Percentiles rank a stretch among this genome's conserved stretches.
These are phyloP conservation scores for Erigeron canadensis DNA, from an alignment of 129 eudicot species.

Conservation along the genomic window DNA sequence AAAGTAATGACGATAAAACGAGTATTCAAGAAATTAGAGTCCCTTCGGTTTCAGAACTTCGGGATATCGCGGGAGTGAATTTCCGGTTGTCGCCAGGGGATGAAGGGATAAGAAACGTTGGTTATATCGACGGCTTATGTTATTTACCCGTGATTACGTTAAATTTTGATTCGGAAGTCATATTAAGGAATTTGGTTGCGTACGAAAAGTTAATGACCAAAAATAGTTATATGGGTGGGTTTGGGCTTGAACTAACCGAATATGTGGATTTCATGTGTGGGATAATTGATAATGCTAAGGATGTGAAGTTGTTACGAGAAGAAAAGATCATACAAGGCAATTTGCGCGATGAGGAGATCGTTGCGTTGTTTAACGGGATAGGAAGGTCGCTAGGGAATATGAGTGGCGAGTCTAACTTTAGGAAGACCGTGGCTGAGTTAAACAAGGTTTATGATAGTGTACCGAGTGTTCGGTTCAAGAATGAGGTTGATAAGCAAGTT, in stretches of 20 bases:
- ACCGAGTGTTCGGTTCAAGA: constrained; percentile 21
- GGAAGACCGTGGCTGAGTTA: constrained; percentile 16
- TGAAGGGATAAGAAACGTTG: constrained; percentile 32
- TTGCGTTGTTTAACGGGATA: constrained; percentile 51
- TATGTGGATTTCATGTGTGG: constrained; percentile 62
- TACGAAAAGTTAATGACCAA: constrained; percentile 33
- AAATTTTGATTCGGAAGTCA: constrained; percentile 35
- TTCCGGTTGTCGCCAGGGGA: constrained; percentile 16
- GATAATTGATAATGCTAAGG: constrained; percentile 39
- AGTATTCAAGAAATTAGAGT: constrained; percentile 39
- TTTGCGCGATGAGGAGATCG: constrained; percentile 37
- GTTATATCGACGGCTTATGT: constrained; percentile 12
- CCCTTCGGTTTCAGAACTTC: constrained; percentile 50
- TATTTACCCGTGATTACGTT: constrained; percentile 40
- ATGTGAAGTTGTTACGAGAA: constrained; percentile 37
- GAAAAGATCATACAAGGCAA: constrained; percentile 34
- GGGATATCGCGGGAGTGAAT: constrained; percentile 30
- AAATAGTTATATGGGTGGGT: constrained; percentile 20
- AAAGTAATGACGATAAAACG: neutral
- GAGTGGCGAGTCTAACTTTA: constrained; percentile 19
- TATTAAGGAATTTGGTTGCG: constrained; percentile 51
- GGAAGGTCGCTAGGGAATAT: constrained; percentile 34
- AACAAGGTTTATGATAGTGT: constrained; percentile 18
- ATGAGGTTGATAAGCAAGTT: constrained; percentile 25
- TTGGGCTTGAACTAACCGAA: constrained; percentile 33